Evolutionary conservation across 441 rosid species (phyloP), one percentile per base, ranked within the genome.

Genomic region (Codiaeum variegatum): DNA sequence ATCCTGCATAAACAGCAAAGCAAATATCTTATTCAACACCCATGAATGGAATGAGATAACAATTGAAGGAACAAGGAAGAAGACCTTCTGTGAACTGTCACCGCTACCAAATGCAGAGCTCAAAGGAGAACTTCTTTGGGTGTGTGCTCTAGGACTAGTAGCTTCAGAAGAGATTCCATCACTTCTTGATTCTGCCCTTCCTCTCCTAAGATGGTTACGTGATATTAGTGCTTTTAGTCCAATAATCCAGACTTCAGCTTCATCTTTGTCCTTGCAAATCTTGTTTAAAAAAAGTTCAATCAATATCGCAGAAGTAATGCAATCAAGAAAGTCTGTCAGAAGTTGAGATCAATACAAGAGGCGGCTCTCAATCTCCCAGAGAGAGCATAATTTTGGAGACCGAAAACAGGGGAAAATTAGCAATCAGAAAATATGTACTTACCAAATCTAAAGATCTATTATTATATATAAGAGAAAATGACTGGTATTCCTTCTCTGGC

Each of bases 191-290:
- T 88, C 97, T 68, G 86, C 79, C 79, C 95, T 93, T 85, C 91
- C 85, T 80, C 77, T 95, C 58, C 88, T 84, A 52, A 85, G 89
- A 80, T 88, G 93, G 75, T 88, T 71, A 52, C 89, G 91, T 29
- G 93, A 93, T 77, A 95, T 81, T 70, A 95, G 83, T 72, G 99
- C 91, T 88, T 95, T 95, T 75, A 95, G 86, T 76, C 97, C 99
- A 84, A 90, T 93, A 86, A 95, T 89, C 99, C 97, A 95, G 51
- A 82, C 86, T 82, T 86, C 89, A 44, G 89, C 86, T 72, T 84
- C 89, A 66, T 84, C 87, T 82, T 84, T 86, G 72, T 86, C 89
- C 77, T 86, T 86, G 82, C 90, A 86, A 5, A 85, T 85, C 86
- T 85, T 71, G 40, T 52, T 28, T 59, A 44, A 31, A 18, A 62